phyloP scores from a whole-genome alignment of 2,329 filamentous ascomycete genomes.

The Periglandula ipomoeae region DNA sequence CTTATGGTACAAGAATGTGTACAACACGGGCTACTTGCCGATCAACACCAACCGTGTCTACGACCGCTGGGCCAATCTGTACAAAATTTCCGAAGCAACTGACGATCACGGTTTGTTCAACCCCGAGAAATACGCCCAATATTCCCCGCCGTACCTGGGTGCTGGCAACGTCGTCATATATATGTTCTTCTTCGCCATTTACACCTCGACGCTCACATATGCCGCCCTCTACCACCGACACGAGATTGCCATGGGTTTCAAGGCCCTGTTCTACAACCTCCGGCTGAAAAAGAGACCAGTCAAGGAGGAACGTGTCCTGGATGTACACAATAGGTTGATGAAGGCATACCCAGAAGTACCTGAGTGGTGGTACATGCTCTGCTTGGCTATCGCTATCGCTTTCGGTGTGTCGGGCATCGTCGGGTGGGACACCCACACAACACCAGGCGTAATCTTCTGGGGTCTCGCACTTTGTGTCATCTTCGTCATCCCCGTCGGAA shows the following conservation, averaged over 20 bases:
- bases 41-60: slow-evolving; percentile 44
- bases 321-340: slow-evolving; percentile 42
- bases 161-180: slow-evolving; percentile 43
- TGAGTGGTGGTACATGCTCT: slow-evolving; percentile 44
- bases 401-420: slow-evolving; percentile 38
- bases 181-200: slow-evolving; percentile 46
- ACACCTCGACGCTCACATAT: slow-evolving; percentile 42
- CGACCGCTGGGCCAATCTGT: slow-evolving; percentile 37
- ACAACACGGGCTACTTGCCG: slow-evolving; percentile 45
- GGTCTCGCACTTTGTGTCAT: slow-evolving; percentile 39
- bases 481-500: slow-evolving; percentile 42
- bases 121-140: slow-evolving; percentile 34
- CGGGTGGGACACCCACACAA: slow-evolving; percentile 41
- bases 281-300: slow-evolving; percentile 27
- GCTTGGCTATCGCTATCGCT: slow-evolving; percentile 33
- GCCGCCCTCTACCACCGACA: slow-evolving; percentile 42
- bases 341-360: slow-evolving; percentile 37
- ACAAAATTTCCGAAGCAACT: slow-evolving; percentile 35
- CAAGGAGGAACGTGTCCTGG: slow-evolving; percentile 28
- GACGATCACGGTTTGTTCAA: slow-evolving; percentile 36
- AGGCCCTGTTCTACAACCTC: slow-evolving; percentile 36
- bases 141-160: slow-evolving; percentile 42
- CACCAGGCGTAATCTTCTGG: slow-evolving; percentile 41
- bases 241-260: slow-evolving; percentile 40
- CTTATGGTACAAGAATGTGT: slow-evolving; percentile 51